These are phyloP conservation scores for Cordia subcordata DNA, from an alignment of 257 asterid genomes.

Conservation along the genomic window DNA sequence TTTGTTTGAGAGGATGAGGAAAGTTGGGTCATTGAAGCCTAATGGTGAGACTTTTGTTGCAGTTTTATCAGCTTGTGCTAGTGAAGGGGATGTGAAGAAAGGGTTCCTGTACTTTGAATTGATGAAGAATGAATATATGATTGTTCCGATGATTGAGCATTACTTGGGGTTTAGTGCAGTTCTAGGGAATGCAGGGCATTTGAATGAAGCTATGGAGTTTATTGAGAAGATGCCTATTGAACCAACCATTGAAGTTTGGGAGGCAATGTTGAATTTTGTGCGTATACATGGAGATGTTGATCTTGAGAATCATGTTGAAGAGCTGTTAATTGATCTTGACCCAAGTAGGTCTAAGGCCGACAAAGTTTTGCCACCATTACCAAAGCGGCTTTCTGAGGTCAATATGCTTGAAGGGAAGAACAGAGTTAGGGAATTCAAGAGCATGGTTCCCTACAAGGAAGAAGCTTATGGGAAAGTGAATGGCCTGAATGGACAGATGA, in stretches of 20 bases:
- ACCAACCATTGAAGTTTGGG: constrained; percentile 35
- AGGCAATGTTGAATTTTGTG: constrained; percentile 19
- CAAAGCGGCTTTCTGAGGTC: constrained; percentile 16
- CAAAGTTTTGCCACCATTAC: constrained; percentile 17
- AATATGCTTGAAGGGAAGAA: constrained; percentile 26
- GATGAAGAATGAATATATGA: constrained; percentile 29
- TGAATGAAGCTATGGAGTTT: constrained; percentile 38
- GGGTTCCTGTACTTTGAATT: constrained; percentile 31
- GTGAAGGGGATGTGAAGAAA: constrained; percentile 24
- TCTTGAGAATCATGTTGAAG: constrained; percentile 33
- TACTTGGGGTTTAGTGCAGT: constrained; percentile 27
- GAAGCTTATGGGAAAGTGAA: constrained; percentile 11
- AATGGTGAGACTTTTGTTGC: constrained; percentile 31
- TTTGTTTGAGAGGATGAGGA: constrained; percentile 35
- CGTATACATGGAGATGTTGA: constrained; percentile 36
- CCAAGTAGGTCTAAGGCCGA: constrained; percentile 11
- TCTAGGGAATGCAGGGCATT: constrained; percentile 37
- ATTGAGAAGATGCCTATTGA: constrained; percentile 31
- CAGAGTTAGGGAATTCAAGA: constrained; percentile 11
- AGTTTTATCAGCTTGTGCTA: constrained; percentile 34
- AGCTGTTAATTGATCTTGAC: constrained; percentile 25
- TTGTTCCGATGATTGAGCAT: constrained; percentile 27
- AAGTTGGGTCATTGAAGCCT: constrained; percentile 22
- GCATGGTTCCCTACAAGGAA: constrained; percentile 7
- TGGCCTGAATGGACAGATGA: constrained; percentile 28